These are phyloP conservation scores for Cicer yamashitae DNA, from an alignment of 306 rosid genomes.

Conservation along the genomic window DNA sequence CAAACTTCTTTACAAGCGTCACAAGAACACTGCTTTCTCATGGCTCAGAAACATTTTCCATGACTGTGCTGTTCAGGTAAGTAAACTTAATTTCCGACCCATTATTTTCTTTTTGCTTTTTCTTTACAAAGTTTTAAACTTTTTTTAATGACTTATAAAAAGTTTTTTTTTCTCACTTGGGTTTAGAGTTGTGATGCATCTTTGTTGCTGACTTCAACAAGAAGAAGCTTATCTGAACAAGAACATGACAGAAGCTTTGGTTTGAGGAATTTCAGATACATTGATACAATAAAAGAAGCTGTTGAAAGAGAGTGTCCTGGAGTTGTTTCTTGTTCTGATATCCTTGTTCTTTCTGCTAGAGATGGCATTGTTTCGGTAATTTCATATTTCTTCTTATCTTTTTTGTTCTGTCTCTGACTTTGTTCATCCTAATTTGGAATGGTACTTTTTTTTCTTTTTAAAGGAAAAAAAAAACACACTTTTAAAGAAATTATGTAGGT, in stretches of 20 bases:
- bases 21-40: constrained; percentile 99
- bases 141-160: neutral
- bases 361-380: constrained; percentile 83
- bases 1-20: constrained; percentile 95
- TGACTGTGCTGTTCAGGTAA: constrained; percentile 94
- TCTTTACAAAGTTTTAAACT: neutral
- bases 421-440: no score
- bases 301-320: constrained; percentile 97
- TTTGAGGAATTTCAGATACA: constrained; percentile 93
- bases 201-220: constrained; percentile 85
- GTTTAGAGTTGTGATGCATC: constrained; percentile 93
- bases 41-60: constrained; percentile 99
- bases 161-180: neutral
- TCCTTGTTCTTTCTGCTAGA: constrained; percentile 91
- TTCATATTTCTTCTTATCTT: neutral
- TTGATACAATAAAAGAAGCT: constrained; percentile 92
- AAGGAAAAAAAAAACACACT: neutral
- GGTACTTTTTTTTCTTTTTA: neutral
- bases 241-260: constrained; percentile 98
- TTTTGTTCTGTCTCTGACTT: neutral
- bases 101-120: neutral
- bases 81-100: neutral
- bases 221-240: constrained; percentile 88
- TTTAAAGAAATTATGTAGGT: neutral
- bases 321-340: constrained; percentile 93